Evolutionary conservation across 495 filamentous ascomycete species (phyloP).

Genomic region (Penicillium dipodomyicola): DNA sequence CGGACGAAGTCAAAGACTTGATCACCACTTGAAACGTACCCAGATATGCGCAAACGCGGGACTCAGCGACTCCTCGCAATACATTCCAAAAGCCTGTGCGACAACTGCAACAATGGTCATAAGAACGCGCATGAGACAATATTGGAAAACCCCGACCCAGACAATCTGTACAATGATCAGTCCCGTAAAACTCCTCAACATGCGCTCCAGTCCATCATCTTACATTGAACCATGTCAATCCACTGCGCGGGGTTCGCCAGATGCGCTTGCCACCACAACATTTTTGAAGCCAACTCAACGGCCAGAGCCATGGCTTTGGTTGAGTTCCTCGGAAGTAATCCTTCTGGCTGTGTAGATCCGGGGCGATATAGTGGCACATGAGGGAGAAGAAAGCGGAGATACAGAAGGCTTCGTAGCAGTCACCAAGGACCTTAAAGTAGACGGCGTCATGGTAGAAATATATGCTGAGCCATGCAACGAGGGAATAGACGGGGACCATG

Average conservation of each 20-base stretch:
- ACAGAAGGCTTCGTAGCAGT: conserved; percentile 91
- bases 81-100: conserved; percentile 64
- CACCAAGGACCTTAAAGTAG: conserved; percentile 76
- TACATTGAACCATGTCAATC: conserved; percentile 90
- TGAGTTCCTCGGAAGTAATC: conserved; percentile 74
- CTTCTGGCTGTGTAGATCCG: conserved; percentile 80
- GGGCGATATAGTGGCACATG: conserved; percentile 78
- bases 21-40: conserved; percentile 52
- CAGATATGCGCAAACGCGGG: conserved; percentile 82
- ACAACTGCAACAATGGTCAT: conserved; percentile 78
- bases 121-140: conserved; percentile 82
- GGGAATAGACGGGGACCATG: conserved; percentile 84
- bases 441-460: conserved; percentile 75
- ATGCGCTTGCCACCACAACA: conserved; percentile 62
- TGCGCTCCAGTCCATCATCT: conserved; percentile 13
- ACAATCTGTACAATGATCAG: conserved; percentile 55
- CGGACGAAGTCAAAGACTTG: conserved; percentile 50
- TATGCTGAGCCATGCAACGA: conserved; percentile 74
- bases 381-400: conserved; percentile 91
- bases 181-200: neutral
- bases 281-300: conserved; percentile 60
- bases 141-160: conserved; percentile 85
- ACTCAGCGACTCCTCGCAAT: conserved; percentile 75
- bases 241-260: conserved; percentile 74
- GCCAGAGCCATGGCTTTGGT: conserved; percentile 73